Conservation (phyloP, 108 stramenopile species). For the Asterionellopsis glacialis region DNA sequence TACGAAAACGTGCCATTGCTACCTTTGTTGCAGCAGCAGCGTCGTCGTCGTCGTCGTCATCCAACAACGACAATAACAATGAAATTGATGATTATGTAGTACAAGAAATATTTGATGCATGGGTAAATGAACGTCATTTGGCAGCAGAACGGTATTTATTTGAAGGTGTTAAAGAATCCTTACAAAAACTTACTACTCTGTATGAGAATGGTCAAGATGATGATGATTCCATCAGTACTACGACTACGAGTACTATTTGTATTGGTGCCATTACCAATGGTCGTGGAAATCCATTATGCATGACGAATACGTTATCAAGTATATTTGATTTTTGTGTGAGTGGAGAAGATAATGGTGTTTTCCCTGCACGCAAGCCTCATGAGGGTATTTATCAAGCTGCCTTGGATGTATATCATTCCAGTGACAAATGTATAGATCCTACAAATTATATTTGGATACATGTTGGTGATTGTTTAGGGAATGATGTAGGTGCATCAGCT, state of each 20-base stretch:
- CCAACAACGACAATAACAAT: constrained; percentile 13
- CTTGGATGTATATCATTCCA: constrained; percentile 20
- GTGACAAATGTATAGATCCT: background rate
- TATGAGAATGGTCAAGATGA: no score
- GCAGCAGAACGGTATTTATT: constrained; percentile 58
- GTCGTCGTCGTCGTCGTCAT: no score
- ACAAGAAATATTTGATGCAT: constrained; percentile 40
- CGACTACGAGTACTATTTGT: no score
- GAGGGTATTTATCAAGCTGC: constrained; percentile 57
- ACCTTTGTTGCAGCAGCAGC: background rate
- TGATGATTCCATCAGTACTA: no score
- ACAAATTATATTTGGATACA: constrained; percentile 40
- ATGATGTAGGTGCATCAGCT: constrained; percentile 71
- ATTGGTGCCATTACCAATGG: constrained; percentile 77
- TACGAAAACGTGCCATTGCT: constrained; percentile 49
- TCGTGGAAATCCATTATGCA: constrained; percentile 54
- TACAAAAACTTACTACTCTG: constrained; percentile 17
- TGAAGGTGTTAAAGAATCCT: constrained; percentile 19
- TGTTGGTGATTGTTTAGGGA: constrained; percentile 72
- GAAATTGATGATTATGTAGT: constrained; percentile 11
- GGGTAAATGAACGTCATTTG: constrained; percentile 52
- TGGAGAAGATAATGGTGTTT: constrained; percentile 61
- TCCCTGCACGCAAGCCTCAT: constrained; percentile 54
- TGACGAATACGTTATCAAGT: constrained; percentile 30
- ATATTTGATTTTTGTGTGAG: constrained; percentile 71